Conservation (phyloP, 2,329 filamentous ascomycete species). For the Trichoderma simmonsii region DNA sequence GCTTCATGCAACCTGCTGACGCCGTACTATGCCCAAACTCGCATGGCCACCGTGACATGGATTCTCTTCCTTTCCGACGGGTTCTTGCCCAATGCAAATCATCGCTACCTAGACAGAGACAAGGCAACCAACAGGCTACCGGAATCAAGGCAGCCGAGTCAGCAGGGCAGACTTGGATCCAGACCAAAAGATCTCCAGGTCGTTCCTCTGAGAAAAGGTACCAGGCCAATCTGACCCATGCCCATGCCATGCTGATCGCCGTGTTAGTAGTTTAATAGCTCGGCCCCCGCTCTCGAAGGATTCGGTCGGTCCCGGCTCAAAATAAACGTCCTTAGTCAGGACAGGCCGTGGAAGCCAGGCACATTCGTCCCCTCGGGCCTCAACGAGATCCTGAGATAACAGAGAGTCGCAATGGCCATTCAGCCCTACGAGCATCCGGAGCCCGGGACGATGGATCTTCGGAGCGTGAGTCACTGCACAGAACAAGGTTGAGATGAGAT, state of each 20-base stretch:
- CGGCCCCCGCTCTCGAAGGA: not conserved
- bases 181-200: not conserved
- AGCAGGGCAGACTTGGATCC: not conserved
- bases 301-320: not conserved
- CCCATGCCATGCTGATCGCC: not conserved
- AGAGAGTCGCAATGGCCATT: not conserved
- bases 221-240: not conserved
- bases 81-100: not conserved
- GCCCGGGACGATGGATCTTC: not conserved
- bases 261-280: not conserved
- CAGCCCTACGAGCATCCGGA: slow-evolving; percentile 4
- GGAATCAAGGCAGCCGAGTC: not conserved
- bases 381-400: not conserved
- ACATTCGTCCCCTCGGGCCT: not conserved
- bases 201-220: not conserved
- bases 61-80: not conserved
- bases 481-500: not conserved
- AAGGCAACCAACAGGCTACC: not conserved
- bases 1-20: not conserved
- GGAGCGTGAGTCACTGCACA: not conserved
- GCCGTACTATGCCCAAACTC: not conserved
- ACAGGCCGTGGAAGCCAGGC: too few species aligned
- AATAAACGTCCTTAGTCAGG: slow-evolving; percentile 1
- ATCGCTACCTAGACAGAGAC: not conserved
- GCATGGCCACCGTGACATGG: not conserved